Evolutionary conservation across 2,329 filamentous ascomycete genomes (phyloP).

Genomic region (Celoporthe dispersa): DNA sequence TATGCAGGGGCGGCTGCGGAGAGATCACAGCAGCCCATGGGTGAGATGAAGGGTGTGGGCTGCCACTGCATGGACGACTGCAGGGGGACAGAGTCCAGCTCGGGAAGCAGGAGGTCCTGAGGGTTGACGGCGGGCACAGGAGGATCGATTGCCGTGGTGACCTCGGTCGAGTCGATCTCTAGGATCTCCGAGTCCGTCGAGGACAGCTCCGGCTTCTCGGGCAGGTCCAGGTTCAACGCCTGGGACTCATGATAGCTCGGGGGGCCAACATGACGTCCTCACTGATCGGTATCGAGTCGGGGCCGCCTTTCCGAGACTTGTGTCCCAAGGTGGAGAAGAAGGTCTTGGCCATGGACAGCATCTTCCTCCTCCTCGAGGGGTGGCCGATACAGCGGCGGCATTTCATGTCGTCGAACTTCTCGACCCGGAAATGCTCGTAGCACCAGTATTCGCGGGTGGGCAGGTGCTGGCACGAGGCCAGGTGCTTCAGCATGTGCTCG

Average conservation of each 20-base stretch:
- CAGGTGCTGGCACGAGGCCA: constrained; percentile 54
- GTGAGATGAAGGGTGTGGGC: constrained; percentile 27
- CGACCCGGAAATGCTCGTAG: constrained; percentile 57
- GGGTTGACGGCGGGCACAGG: constrained; percentile 38
- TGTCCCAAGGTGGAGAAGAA: constrained; percentile 59
- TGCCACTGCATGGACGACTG: constrained; percentile 38
- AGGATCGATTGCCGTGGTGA: constrained; percentile 32
- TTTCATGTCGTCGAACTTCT: constrained; percentile 56
- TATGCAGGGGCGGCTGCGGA: constrained; percentile 15
- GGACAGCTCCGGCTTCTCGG: constrained; percentile 48
- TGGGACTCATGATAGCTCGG: constrained; percentile 52
- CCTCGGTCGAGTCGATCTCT: constrained; percentile 56
- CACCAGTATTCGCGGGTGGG: constrained; percentile 59
- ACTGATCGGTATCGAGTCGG: constrained; percentile 36
- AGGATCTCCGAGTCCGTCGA: constrained; percentile 50
- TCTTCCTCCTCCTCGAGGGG: constrained; percentile 55
- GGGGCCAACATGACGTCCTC: constrained; percentile 43
- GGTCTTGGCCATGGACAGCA: constrained; percentile 56
- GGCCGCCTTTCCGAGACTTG: constrained; percentile 46
- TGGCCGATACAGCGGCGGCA: constrained; percentile 56
- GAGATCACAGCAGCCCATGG: constrained; percentile 21
- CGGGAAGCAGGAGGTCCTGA: constrained; percentile 37
- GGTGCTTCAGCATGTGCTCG: constrained; percentile 58
- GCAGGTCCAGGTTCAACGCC: constrained; percentile 42
- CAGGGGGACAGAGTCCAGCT: constrained; percentile 36